phyloP scores from a whole-genome alignment of 2,329 filamentous ascomycete species.

The Leptographium lundbergii region DNA sequence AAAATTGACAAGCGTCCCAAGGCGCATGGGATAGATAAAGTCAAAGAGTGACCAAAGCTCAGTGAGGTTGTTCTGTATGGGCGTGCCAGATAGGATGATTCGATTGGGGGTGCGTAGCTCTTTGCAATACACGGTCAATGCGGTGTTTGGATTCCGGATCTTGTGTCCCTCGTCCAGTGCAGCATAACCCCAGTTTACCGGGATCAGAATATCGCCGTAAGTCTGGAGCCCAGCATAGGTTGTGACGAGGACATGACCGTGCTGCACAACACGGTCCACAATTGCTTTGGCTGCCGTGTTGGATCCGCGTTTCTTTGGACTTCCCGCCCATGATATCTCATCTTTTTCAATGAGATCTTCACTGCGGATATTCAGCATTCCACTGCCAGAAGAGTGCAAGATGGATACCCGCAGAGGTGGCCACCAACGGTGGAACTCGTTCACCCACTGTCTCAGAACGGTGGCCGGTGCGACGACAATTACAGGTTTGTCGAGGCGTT shows the following conservation, averaged over 20 bases:
- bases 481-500: constrained; percentile 68
- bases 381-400: constrained; percentile 86
- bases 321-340: constrained; percentile 35
- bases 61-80: constrained; percentile 91
- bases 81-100: constrained; percentile 88
- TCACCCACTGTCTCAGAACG: constrained; percentile 94
- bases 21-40: constrained; percentile 90
- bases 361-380: constrained; percentile 71
- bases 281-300: constrained; percentile 65
- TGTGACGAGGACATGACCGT: constrained; percentile 88
- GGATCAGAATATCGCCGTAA: constrained; percentile 70
- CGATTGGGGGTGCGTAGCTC: constrained; percentile 82
- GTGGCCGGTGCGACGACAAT: constrained; percentile 91
- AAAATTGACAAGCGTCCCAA: constrained; percentile 86
- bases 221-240: constrained; percentile 95
- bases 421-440: constrained; percentile 98
- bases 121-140: constrained; percentile 91
- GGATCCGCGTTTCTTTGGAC: constrained; percentile 29
- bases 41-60: constrained; percentile 97
- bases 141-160: constrained; percentile 91
- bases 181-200: constrained; percentile 82
- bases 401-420: constrained; percentile 95
- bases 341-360: constrained; percentile 47
- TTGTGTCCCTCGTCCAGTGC: constrained; percentile 96
- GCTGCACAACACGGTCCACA: constrained; percentile 64